Conservation (phyloP, 805 yeast genomes). For the Yarrowia sp. region DNA sequence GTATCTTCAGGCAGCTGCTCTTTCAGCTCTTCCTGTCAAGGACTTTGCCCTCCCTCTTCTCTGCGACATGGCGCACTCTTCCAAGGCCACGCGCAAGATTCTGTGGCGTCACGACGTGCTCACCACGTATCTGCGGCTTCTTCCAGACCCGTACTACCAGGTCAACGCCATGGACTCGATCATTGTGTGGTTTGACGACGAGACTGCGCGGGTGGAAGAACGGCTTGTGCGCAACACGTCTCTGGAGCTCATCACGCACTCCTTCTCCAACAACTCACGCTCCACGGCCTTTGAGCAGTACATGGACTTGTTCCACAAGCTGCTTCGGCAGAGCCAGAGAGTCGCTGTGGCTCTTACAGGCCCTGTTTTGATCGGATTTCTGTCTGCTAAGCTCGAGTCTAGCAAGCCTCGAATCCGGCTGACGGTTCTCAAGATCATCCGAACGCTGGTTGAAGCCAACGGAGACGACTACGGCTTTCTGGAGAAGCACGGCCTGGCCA, state of each 20-base stretch:
- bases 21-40: constrained; percentile 46
- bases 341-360: constrained; percentile 17
- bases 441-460: constrained; percentile 1
- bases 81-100: constrained; percentile 41
- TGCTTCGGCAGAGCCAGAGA: background rate
- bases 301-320: constrained; percentile 2
- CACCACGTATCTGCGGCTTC: constrained; percentile 42
- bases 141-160: constrained; percentile 57
- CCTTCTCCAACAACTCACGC: constrained; percentile 2
- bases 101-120: constrained; percentile 44
- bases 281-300: constrained; percentile 10
- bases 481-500: background rate
- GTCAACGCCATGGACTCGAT: constrained; percentile 54
- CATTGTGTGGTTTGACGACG: constrained; percentile 40
- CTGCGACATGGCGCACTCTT: constrained; percentile 53
- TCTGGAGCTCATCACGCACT: constrained; percentile 18
- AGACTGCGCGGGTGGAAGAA: constrained; percentile 31
- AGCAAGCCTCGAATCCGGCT: constrained; percentile 7
- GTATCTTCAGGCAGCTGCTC: constrained; percentile 43
- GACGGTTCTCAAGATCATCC: background rate
- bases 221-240: constrained; percentile 23
- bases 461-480: constrained; percentile 2
- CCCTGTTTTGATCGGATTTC: background rate
- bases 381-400: constrained; percentile 15
- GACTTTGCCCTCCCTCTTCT: constrained; percentile 54